Percentiles rank a stretch among this genome's conserved stretches.
phyloP scores from a whole-genome alignment of 1,139 yeast genomes.

The Hansenula anomala region DNA sequence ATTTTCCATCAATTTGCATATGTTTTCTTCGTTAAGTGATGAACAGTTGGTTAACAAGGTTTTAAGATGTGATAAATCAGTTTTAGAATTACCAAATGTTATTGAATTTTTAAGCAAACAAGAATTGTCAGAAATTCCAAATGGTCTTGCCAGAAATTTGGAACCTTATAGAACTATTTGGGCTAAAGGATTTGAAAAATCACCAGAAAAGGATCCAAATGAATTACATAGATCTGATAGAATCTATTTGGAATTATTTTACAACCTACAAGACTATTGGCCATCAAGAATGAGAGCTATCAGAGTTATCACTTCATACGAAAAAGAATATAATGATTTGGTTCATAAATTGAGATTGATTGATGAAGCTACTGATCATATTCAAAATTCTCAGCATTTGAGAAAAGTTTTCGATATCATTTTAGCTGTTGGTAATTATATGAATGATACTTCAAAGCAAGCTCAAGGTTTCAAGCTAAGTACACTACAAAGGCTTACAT shows the following conservation, averaged over 20 bases:
- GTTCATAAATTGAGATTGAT: slow-evolving; percentile 54
- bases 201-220: slow-evolving; percentile 70
- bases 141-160: slow-evolving; percentile 55
- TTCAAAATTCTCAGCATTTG: slow-evolving; percentile 54
- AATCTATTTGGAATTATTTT: slow-evolving; percentile 65
- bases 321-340: slow-evolving; percentile 67
- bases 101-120: slow-evolving; percentile 68
- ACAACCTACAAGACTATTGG: slow-evolving; percentile 78
- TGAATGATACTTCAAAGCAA: slow-evolving; percentile 77
- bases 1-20: slow-evolving; percentile 71
- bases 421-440: slow-evolving; percentile 76
- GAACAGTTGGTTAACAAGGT: slow-evolving; percentile 54
- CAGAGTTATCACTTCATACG: slow-evolving; percentile 53
- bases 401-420: slow-evolving; percentile 70
- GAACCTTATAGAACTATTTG: slow-evolving; percentile 65
- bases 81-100: slow-evolving; percentile 54
- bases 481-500: slow-evolving; percentile 69
- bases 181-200: slow-evolving; percentile 37
- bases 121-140: slow-evolving; percentile 63
- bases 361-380: slow-evolving; percentile 60
- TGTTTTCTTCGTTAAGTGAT: slow-evolving; percentile 48
- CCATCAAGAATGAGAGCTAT: slow-evolving; percentile 72
- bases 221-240: slow-evolving; percentile 78
- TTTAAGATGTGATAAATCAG: slow-evolving; percentile 56
- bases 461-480: slow-evolving; percentile 76